Percentiles rank a stretch among this genome's conserved stretches.
Conservation (phyloP, 129 eudicot species). For the Mikania micrantha region DNA sequence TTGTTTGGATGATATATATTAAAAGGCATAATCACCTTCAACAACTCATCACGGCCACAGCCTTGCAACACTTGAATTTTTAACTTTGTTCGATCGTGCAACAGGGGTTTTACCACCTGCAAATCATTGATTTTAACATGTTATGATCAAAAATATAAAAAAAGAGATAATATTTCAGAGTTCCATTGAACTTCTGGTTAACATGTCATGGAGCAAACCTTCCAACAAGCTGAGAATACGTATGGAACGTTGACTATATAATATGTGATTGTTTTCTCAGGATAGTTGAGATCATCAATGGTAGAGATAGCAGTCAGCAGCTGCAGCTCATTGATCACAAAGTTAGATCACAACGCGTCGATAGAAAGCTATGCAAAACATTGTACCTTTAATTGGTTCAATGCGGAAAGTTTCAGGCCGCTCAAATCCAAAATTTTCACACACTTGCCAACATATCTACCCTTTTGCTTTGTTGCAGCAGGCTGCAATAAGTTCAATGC, state of each 20-base stretch:
- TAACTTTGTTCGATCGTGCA: slow-evolving; percentile 63
- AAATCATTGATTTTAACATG: slow-evolving; percentile 5
- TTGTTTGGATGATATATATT: neutral
- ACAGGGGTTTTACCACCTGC: slow-evolving; percentile 73
- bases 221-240: slow-evolving; percentile 76
- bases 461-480: slow-evolving; percentile 46
- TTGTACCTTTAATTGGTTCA: slow-evolving; percentile 51
- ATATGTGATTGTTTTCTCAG: slow-evolving; percentile 41
- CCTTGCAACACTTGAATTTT: slow-evolving; percentile 61
- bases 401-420: slow-evolving; percentile 56
- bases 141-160: neutral
- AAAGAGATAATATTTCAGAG: neutral
- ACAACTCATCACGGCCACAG: slow-evolving; percentile 56
- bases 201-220: slow-evolving; percentile 34
- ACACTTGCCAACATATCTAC: slow-evolving; percentile 47
- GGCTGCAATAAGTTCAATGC: slow-evolving; percentile 35
- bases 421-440: slow-evolving; percentile 67
- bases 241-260: slow-evolving; percentile 69
- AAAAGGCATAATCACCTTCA: slow-evolving; percentile 35
- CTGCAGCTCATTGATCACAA: slow-evolving; percentile 31
- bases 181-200: neutral
- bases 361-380: neutral
- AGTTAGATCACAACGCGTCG: neutral
- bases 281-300: slow-evolving; percentile 35
- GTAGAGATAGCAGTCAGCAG: slow-evolving; percentile 36